Percentiles rank a stretch among this genome's conserved stretches.
Evolutionary conservation across 495 filamentous ascomycete genomes (phyloP).

Genomic region (Margaritispora aquatica): DNA sequence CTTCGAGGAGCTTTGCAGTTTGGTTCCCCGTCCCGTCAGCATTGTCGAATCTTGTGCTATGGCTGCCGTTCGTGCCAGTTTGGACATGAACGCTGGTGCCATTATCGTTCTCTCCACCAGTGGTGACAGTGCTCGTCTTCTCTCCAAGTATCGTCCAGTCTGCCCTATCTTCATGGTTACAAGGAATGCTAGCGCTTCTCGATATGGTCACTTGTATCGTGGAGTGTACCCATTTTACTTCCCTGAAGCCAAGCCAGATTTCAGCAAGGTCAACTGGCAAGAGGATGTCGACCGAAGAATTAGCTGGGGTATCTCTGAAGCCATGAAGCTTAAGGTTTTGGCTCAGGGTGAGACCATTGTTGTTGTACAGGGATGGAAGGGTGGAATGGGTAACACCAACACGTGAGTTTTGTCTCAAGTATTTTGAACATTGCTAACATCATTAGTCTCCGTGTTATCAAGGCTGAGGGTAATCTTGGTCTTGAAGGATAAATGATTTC

Average conservation of each 20-base stretch:
- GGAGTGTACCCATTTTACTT: slow-evolving; percentile 97
- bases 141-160: slow-evolving; percentile 97
- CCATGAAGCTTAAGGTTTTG: slow-evolving; percentile 77
- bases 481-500: slow-evolving; percentile 11
- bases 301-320: slow-evolving; percentile 86
- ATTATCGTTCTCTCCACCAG: slow-evolving; percentile 92
- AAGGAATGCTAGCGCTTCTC: slow-evolving; percentile 70
- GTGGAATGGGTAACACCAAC: slow-evolving; percentile 97
- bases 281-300: slow-evolving; percentile 96
- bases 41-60: slow-evolving; percentile 91
- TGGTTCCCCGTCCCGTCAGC: slow-evolving; percentile 73
- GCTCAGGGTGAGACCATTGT: slow-evolving; percentile 78
- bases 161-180: slow-evolving; percentile 99
- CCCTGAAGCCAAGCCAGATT: slow-evolving; percentile 89
- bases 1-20: slow-evolving; percentile 87
- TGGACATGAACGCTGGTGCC: slow-evolving; percentile 92
- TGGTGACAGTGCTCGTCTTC: slow-evolving; percentile 83
- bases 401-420: slow-evolving; percentile 40
- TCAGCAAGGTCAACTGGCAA: slow-evolving; percentile 84
- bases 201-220: slow-evolving; percentile 93
- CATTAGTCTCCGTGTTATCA: slow-evolving; percentile 42
- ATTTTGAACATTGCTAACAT: slow-evolving; percentile 6
- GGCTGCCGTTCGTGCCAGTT: slow-evolving; percentile 86
- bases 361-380: slow-evolving; percentile 96
- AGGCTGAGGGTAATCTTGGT: slow-evolving; percentile 46